Evolutionary conservation across 352 stramenopile species (phyloP), one percentile per base, ranked within the genome.

Genomic region (Pythium plurisporium): DNA sequence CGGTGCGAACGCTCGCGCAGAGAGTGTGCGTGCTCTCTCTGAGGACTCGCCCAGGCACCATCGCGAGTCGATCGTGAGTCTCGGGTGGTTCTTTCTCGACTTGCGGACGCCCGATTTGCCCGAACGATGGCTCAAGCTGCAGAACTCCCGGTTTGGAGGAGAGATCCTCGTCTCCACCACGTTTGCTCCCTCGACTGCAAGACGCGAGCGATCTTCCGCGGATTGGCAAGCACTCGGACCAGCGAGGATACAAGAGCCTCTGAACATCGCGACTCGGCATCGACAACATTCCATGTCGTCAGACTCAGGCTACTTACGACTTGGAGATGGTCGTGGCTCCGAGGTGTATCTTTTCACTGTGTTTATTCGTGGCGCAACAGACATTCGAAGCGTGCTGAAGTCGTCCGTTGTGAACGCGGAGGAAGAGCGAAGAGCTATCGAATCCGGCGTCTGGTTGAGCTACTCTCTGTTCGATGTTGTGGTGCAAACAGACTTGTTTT

Each of bases 391-490:
- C 10, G 52, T 84, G 3, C 60, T 80, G 5, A 41, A 61, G 27
- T 55, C 46, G 27, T 65, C 62, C 1, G 49, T 73, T 36, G 47
- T 22, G 59, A 56, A 14, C 1, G 29, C 26, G 23, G 43, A 55
- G 9, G 31, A 29, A 19, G 55, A 53, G 34, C 54, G 10, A 64
- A 29, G 12, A 17, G 53, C 60, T 6, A 12, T 55, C 14, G 9
- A 33, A 22, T 27, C 46, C 17, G 81, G 82, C 15, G 89, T 88
- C 43, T 94, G 84, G 84, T 66, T 94, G 34, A 90, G 79, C 46
- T 94, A 94, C 51, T 91, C 82, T 23, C 67, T 94, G 4, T 94
- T 94, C 48, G 82, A 87, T 31, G 72, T 94, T 14, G 76, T 94
- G 15, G 81, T 94, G 8, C 84, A 90, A 47, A 94, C 80, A 0